Evolutionary conservation across 805 yeast genomes (phyloP).

Genomic region (Cyberlindnera mycetangii): DNA sequence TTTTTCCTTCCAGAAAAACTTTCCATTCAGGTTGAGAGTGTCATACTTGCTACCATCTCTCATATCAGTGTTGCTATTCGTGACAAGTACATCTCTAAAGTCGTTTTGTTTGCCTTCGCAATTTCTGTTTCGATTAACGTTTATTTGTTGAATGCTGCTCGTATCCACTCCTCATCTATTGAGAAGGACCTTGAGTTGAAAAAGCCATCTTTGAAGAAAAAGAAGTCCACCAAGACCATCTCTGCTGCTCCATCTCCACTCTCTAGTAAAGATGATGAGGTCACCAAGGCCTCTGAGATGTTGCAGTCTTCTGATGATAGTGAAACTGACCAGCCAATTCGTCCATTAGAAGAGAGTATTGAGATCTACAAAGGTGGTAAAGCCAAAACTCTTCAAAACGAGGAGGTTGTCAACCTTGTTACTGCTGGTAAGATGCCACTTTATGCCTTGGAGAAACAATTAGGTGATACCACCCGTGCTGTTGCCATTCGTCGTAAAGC

Average conservation of each 20-base stretch:
- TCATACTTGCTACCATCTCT: constrained; percentile 47
- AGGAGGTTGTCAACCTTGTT: constrained; percentile 71
- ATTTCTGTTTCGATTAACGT: constrained; percentile 78
- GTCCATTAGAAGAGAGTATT: constrained; percentile 63
- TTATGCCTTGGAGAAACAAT: constrained; percentile 91
- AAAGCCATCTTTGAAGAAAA: constrained; percentile 31
- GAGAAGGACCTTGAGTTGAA: constrained; percentile 23
- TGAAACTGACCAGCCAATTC: constrained; percentile 36
- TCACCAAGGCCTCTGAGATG: constrained; percentile 25
- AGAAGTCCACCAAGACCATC: constrained; percentile 33
- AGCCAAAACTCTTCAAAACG: constrained; percentile 60
- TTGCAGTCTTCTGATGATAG: constrained; percentile 34
- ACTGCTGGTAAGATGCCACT: constrained; percentile 79
- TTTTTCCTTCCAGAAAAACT: constrained; percentile 56
- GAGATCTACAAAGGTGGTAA: constrained; percentile 67
- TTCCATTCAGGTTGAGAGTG: constrained; percentile 61
- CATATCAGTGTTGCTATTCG: constrained; percentile 65
- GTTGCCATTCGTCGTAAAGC: constrained; percentile 90
- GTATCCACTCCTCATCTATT: constrained; percentile 49
- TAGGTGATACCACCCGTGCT: constrained; percentile 87
- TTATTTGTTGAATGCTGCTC: constrained; percentile 83
- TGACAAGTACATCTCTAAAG: constrained; percentile 78
- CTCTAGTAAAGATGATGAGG: constrained; percentile 16
- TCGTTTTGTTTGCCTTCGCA: constrained; percentile 66
- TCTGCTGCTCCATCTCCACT: constrained; percentile 31